Evolutionary conservation across 2,329 filamentous ascomycete species (phyloP), one percentile per base, ranked within the genome.

Genomic region (Erysiphe pulchra): DNA sequence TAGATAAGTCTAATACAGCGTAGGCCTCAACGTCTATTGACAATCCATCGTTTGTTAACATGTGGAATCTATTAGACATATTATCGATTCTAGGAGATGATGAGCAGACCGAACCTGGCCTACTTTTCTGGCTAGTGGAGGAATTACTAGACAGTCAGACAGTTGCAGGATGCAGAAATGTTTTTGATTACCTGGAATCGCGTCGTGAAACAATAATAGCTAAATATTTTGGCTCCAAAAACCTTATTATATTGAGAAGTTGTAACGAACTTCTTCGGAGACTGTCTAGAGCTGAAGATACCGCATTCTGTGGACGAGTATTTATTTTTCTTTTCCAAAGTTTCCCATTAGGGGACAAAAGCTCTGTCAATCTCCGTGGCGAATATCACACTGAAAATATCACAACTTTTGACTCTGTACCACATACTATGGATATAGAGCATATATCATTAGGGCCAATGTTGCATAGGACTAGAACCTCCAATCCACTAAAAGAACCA

Each of bases 251-350:
- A 52, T 65, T 98, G n/a, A 73, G 90, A 55, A 81, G 80, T 49
- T 98, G 90, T 63, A 98, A 95, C 60, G 90, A 95, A 62, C 68
- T 98, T 14, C 67, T 98, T n/a, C 77, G 87, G 33, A 73, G 90
- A 41, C 69, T 98, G 2, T 95, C 90, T n/a, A 75, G 90, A 47
- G 87, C 90, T 4, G 86, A 95, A 59, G 90, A 98, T 60, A 92
- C 90, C 0, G 85, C 92, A 0, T 98, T 99, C 59, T 98, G 90
- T 57, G 90, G 90, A 14, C 74, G 90, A 36, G 90, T 99, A 24
- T 95, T 95, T 61, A 94, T 98, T 51, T 99, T 94, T 61, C 74
- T 98, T 58, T 98, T 95, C 61, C 90, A 98, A 60, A 92, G 85
- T 60, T 95, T 98, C 56, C 90, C 90, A 1, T 68, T 98, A 0